phyloP scores from a whole-genome alignment of 257 asterid genomes.

The Cruciata laevipes region DNA sequence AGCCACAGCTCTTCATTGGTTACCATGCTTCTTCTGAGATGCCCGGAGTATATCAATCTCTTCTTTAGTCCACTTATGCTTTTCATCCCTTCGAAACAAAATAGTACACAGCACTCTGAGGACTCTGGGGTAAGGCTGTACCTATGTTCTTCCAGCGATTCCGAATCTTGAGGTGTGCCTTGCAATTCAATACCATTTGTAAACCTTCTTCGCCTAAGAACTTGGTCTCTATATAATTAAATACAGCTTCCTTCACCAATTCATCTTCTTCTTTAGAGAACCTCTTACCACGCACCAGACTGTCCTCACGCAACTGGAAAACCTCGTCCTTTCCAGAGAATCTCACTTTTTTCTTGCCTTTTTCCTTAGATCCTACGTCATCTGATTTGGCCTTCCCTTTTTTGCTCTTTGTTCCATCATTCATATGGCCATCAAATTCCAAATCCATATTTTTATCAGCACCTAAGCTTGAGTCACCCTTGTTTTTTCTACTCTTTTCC shows the following conservation, averaged over 20 bases:
- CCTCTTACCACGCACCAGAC: conserved; percentile 7
- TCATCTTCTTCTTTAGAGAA: conserved; percentile 25
- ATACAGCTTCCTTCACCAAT: conserved; percentile 23
- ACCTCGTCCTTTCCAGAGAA: conserved; percentile 4
- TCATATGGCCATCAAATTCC: conserved; percentile 1
- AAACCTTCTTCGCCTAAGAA: conserved; percentile 30
- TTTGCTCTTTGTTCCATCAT: neutral
- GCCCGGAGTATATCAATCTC: conserved; percentile 15
- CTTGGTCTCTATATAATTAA: conserved; percentile 16
- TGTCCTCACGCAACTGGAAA: conserved; percentile 3
- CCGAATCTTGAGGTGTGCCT: conserved; percentile 13
- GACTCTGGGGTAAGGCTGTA: conserved; percentile 19
- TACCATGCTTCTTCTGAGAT: conserved; percentile 11
- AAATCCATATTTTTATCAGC: neutral
- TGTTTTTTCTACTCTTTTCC: conserved; percentile 9
- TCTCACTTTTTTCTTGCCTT: conserved; percentile 9
- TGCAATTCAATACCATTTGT: conserved; percentile 20
- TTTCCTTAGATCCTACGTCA: neutral
- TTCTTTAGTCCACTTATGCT: conserved; percentile 25
- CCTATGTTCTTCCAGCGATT: conserved; percentile 27
- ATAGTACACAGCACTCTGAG: conserved; percentile 9
- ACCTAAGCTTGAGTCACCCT: neutral
- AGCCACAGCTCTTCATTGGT: conserved; percentile 21
- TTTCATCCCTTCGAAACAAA: conserved; percentile 23
- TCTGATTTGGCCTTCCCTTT: neutral